phyloP scores from a whole-genome alignment of 805 yeast genomes.

The Saccharomycopsis malanga region DNA sequence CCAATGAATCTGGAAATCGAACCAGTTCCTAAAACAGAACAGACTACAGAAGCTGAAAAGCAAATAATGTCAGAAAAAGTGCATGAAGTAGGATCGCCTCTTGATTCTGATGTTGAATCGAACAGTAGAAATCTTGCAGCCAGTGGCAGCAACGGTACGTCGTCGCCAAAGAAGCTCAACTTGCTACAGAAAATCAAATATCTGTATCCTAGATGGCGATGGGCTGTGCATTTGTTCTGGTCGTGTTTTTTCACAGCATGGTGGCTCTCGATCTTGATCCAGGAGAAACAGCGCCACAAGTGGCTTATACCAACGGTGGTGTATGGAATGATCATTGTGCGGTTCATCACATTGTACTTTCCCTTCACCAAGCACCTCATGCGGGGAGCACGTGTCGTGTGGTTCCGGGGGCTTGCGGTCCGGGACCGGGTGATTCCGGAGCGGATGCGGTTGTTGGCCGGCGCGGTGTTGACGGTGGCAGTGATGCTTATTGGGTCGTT shows the following conservation, averaged over 20 bases:
- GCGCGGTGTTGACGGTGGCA: slow-evolving; percentile 38
- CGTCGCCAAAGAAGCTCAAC: no score
- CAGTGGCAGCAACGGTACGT: no score
- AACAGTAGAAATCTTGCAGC: no score
- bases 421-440: slow-evolving; percentile 38
- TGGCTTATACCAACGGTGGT: slow-evolving; percentile 55
- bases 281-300: slow-evolving; percentile 39
- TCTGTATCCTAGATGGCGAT: slow-evolving; percentile 21
- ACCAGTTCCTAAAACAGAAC: no score
- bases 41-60: no score
- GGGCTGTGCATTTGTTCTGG: slow-evolving; percentile 27
- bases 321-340: slow-evolving; percentile 43
- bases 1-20: no score
- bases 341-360: slow-evolving; percentile 45
- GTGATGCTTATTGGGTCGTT: slow-evolving; percentile 50
- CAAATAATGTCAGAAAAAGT: no score
- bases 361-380: slow-evolving; percentile 24
- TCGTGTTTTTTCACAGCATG: slow-evolving; percentile 42
- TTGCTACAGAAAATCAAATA: slow-evolving; percentile 2
- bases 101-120: no score
- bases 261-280: slow-evolving; percentile 52
- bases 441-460: slow-evolving; percentile 37
- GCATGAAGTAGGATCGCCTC: no score
- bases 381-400: slow-evolving; percentile 1
- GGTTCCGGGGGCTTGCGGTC: slow-evolving; percentile 6